phyloP scores from a whole-genome alignment of 345 rosid genomes.

The Ceriops zippeliana region DNA sequence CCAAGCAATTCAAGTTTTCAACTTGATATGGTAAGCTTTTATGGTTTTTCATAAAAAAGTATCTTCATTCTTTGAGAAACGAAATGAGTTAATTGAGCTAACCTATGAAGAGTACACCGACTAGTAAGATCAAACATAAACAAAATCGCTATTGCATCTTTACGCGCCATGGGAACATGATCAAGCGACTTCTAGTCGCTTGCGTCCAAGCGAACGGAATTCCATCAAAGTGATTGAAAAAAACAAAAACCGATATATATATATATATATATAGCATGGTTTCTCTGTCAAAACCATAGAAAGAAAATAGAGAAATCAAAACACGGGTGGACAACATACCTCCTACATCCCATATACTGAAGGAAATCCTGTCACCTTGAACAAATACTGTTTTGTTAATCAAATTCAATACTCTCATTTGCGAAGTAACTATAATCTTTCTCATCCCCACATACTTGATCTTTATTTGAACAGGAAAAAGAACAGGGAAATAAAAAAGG shows the following conservation, averaged over 20 bases:
- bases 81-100: not conserved
- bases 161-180: conserved; percentile 70
- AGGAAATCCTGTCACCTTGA: conserved; percentile 78
- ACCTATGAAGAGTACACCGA: conserved; percentile 90
- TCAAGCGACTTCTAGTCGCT: conserved; percentile 64
- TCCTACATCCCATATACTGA: conserved; percentile 94
- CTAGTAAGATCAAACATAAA: conserved; percentile 98
- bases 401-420: conserved; percentile 77
- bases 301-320: not conserved
- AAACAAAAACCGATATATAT: no score
- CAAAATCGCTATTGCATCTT: conserved; percentile 88
- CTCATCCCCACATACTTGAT: conserved; percentile 86
- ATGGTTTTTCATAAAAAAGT: not conserved
- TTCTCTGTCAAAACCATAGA: not conserved
- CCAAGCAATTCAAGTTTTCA: not conserved
- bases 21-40: not conserved
- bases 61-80: not conserved
- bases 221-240: not conserved
- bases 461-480: conserved; percentile 24
- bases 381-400: conserved; percentile 77
- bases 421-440: conserved; percentile 47
- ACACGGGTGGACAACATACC: conserved; percentile 33
- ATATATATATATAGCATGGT: no score
- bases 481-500: no score
- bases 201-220: conserved; percentile 13